These are phyloP conservation scores for Aspergillus ellipticus DNA, from an alignment of 495 filamentous ascomycete genomes.

Conservation along the genomic window DNA sequence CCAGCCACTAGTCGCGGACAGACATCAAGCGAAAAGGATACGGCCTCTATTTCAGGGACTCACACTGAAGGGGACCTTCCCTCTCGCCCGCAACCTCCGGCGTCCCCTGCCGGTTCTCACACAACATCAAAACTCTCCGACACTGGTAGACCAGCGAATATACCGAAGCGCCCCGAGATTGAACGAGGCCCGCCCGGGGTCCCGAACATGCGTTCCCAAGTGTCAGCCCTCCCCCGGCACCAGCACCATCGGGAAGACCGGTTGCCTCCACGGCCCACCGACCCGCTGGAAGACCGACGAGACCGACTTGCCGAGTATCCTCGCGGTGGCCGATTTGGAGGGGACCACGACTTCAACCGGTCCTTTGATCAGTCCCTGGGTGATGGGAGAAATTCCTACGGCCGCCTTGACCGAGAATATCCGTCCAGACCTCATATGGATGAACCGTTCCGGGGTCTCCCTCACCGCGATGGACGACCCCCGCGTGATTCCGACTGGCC, in stretches of 20 bases:
- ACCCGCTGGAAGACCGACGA: slow-evolving; percentile 36
- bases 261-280: slow-evolving; percentile 37
- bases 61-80: slow-evolving; percentile 10
- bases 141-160: slow-evolving; percentile 26
- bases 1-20: slow-evolving; percentile 16
- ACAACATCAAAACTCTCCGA: slow-evolving; percentile 22
- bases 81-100: slow-evolving; percentile 11
- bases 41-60: slow-evolving; percentile 4
- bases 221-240: slow-evolving; percentile 25
- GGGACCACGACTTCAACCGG: slow-evolving; percentile 32
- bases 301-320: slow-evolving; percentile 37
- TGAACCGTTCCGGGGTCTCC: slow-evolving; percentile 40
- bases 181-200: slow-evolving; percentile 23
- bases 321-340: slow-evolving; percentile 33
- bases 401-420: slow-evolving; percentile 36
- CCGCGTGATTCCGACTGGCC: slow-evolving; percentile 37
- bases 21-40: slow-evolving; percentile 14
- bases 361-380: slow-evolving; percentile 29
- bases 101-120: slow-evolving; percentile 23
- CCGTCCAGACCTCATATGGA: slow-evolving; percentile 30
- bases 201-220: slow-evolving; percentile 27
- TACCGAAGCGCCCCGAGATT: slow-evolving; percentile 36
- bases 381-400: slow-evolving; percentile 30
- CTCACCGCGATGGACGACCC: slow-evolving; percentile 32
- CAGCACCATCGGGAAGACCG: slow-evolving; percentile 27